Evolutionary conservation across 2,329 filamentous ascomycete genomes (phyloP), one percentile per base, ranked within the genome.

Genomic region (Cladophialophora immunda): DNA sequence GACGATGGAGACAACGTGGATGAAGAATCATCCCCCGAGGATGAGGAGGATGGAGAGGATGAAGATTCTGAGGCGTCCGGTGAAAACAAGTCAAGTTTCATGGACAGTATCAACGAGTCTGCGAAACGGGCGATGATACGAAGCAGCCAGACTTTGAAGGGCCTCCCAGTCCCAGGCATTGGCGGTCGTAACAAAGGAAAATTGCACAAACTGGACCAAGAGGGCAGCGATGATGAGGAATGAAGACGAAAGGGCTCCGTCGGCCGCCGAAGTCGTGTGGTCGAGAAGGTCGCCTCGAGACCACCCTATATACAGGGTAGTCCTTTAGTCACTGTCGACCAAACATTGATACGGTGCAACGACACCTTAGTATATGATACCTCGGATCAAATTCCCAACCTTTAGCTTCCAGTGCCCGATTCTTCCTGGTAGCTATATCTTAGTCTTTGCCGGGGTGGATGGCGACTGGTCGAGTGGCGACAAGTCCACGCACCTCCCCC

Each of bases 71-170:
- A 54, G 1, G 41, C 13, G 9, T 50, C 53, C 19, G 58, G 47
- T 11, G 52, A 62, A 19, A 50, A 56, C 3, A 13, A 22, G 7
- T 59, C 57, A 9, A 59, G 57, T 47, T 69, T 69, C 38, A 64
- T 69, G 64, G 55, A 32, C 19, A 69, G 67, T 36, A 69, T 69
- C 58, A 59, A 67, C 32, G 59, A 67, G 34, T 67, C 65, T 22
- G 65, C 61, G 25, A 62, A 62, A 34, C 61, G 65, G 57, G 38
- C 57, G 19, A 47, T 36, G 32, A 62, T 53, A 19, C 58, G 55
- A 19, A 27, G 53, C 15, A 57, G 30, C 52, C 57, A 60, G 58
- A 52, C 34, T 30, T 56, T 17, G 22, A 27, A 6, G 1, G 52
- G n/a, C 25, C 3, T 19, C 19, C 41, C 17, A 22, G n/a, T 22